Evolutionary conservation across 768 basidiomycete species (phyloP).

Genomic region (Amyloporia xantha): DNA sequence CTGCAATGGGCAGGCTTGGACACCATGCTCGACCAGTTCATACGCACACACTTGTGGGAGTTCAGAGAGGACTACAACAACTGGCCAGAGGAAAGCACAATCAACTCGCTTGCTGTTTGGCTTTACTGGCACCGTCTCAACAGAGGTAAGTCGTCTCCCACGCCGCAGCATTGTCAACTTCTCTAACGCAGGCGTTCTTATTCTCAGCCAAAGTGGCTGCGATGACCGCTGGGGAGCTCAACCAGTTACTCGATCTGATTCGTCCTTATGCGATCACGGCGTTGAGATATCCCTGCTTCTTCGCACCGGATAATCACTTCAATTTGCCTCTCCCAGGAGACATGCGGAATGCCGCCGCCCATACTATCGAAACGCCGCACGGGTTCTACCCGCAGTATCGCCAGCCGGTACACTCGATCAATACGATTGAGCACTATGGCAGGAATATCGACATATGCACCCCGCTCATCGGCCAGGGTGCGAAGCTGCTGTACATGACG

Average conservation of each 20-base stretch:
- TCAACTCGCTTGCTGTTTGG: conserved; percentile 54
- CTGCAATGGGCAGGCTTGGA: conserved; percentile 40
- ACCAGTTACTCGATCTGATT: conserved; percentile 26
- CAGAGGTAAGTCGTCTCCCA: conserved; percentile 29
- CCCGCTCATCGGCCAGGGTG: conserved; percentile 49
- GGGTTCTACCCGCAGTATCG: conserved; percentile 46
- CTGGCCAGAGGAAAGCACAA: conserved; percentile 49
- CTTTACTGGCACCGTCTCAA: conserved; percentile 55
- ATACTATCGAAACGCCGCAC: conserved; percentile 32
- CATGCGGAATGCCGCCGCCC: conserved; percentile 13
- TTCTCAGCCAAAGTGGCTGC: conserved; percentile 12
- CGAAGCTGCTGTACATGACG: conserved; percentile 58
- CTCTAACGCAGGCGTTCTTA: background rate
- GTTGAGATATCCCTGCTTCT: conserved; percentile 45
- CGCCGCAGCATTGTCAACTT: too few relatives aligned
- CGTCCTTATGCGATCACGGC: conserved; percentile 38
- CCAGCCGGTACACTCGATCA: conserved; percentile 8
- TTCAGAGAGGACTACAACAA: conserved; percentile 28
- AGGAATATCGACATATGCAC: conserved; percentile 17
- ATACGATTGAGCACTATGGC: conserved; percentile 17
- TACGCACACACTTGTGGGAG: conserved; percentile 42
- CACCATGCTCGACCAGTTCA: conserved; percentile 36
- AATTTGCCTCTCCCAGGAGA: conserved; percentile 37
- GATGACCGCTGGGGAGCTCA: conserved; percentile 18
- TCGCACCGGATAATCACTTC: conserved; percentile 59